A percentile compares a stretch with the other conserved stretches of the same genome.
Conservation (phyloP, 1,284 basidiomycete species). For the Wallemia mellicola region DNA sequence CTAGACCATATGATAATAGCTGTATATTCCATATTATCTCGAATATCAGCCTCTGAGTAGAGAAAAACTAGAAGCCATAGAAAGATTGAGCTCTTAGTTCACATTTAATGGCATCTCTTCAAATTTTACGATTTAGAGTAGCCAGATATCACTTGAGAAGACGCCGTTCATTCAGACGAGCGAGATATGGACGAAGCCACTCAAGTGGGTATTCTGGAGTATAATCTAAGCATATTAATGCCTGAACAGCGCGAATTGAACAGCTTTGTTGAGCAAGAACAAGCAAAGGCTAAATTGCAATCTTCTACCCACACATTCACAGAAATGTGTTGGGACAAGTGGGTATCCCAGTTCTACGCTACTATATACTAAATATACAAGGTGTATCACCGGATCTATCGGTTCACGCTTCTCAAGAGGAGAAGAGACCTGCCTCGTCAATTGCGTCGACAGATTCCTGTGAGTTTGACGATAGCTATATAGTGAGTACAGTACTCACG, state of each 20-base stretch:
- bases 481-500: too few species aligned
- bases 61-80: too few species aligned
- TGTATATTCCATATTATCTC: too few species aligned
- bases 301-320: conserved; percentile 6
- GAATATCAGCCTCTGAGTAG: too few species aligned
- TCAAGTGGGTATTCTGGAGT: background rate
- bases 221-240: background rate
- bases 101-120: too few species aligned
- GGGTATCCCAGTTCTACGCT: background rate
- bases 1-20: too few species aligned
- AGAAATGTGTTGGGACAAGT: conserved; percentile 6
- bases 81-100: too few species aligned
- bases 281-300: conserved; percentile 4
- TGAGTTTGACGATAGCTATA: background rate
- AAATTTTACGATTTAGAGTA: too few species aligned
- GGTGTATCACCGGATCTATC: conserved; percentile 5
- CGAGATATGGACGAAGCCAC: background rate
- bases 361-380: background rate
- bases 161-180: too few species aligned
- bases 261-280: conserved; percentile 5
- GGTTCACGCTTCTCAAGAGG: conserved; percentile 2
- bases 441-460: conserved; percentile 1
- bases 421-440: conserved; percentile 4
- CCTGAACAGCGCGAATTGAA: conserved; percentile 4
- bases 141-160: too few species aligned